Evolutionary conservation across 202 grass and related monocot genomes (phyloP).

Genomic region (Bolboschoenoplectus hybrid): DNA sequence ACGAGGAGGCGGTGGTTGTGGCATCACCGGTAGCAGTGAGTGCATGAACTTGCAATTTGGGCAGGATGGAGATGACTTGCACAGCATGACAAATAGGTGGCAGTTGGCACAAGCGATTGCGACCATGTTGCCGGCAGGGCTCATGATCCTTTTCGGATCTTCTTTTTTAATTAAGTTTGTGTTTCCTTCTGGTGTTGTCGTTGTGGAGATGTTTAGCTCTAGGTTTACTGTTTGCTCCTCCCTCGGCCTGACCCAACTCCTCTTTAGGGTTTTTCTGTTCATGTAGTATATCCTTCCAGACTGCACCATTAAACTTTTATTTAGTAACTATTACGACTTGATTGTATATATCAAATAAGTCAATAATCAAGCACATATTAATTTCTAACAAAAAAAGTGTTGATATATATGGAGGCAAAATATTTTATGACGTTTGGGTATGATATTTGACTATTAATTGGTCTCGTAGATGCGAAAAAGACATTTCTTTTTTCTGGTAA

Average conservation of each 20-base stretch:
- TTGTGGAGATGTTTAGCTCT: conserved; percentile 78
- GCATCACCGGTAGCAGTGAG: conserved; percentile 28
- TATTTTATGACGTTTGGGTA: no score
- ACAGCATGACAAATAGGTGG: conserved; percentile 89
- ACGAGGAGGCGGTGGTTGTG: conserved; percentile 19
- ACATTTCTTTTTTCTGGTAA: no score
- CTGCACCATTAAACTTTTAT: conserved; percentile 43
- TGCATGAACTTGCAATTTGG: conserved; percentile 84
- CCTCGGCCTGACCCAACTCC: conserved; percentile 74
- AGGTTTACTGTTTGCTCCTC: conserved; percentile 68
- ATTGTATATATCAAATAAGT: background rate
- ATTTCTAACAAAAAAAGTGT: no score
- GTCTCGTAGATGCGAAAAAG: no score
- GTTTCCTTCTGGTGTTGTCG: background rate
- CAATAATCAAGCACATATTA: background rate
- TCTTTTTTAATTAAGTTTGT: conserved; percentile 16
- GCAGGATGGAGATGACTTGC: conserved; percentile 75
- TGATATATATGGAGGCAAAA: no score
- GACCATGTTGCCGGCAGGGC: conserved; percentile 64
- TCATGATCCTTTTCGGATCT: conserved; percentile 21
- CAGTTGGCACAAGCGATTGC: conserved; percentile 82
- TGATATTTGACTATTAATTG: no score
- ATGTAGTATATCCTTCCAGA: conserved; percentile 96
- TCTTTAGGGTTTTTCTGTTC: conserved; percentile 92
- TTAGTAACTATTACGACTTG: background rate